Base-by-base conservation (phyloP, 495 filamentous ascomycete species). In the Collariella sp. region DNA sequence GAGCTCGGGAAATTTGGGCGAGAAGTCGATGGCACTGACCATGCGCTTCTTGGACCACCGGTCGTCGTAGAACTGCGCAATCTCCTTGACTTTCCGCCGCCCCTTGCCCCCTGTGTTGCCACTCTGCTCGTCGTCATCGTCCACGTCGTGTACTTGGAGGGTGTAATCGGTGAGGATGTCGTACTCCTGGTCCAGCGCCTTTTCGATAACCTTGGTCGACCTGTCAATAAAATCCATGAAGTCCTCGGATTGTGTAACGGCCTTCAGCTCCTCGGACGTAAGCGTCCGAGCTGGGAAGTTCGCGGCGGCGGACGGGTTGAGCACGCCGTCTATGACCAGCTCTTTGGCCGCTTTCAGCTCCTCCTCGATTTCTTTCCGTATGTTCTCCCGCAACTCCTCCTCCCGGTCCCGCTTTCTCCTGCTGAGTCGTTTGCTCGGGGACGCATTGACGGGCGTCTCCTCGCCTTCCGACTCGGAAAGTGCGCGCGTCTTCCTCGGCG, bases 41-140 rank as follows among this genome's bases (percentile, higher is more conserved):
- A 96, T 95, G 55, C 94, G 83, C 70, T 95, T 96, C 72, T 89
- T 93, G 66, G 90, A 95, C 91, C 91, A 96, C 64, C 89, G 75
- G 54, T 96, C 90, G 61, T 96, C 88, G 68, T 85, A 95, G 68
- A 97, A 97, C 62, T 96, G 90, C 15, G 82, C 84, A 34, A 95
- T 72, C 67, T 99, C 91, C 63, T 83, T 87, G 55, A 97, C 84
- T 34, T 85, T 79, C 60, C 89, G 80, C 36, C 85, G 83, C 46
- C 86, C 87, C 66, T 87, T 89, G 12, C 85, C 86, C 39, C 80
- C 77, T 4, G 75, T 78, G 43, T 81, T 83, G 7, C 78, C 81
- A 29, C 78, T 80, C 60, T 88, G 87, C 59, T 94, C 89, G 62
- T 95, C 91, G 48, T 93, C 89, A 46, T 86, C 87, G 54, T 91